Percentiles rank a stretch among this genome's conserved stretches.
Evolutionary conservation across 2,329 filamentous ascomycete genomes (phyloP).

Genomic region (Talaromyces sp.): DNA sequence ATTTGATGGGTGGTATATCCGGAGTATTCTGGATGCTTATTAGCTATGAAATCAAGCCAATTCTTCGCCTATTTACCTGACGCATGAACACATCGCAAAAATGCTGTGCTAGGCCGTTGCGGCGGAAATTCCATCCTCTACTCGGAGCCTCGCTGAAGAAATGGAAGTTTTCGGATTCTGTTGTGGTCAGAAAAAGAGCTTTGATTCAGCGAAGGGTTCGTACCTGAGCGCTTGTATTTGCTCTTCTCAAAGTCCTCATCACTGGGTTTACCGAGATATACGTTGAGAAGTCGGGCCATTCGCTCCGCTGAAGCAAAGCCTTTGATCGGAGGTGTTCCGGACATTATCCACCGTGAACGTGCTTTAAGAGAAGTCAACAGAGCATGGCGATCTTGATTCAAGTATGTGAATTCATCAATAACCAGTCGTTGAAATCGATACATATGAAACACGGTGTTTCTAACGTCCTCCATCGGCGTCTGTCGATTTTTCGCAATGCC

Average conservation of each 20-base stretch:
- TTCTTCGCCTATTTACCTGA: slow-evolving; percentile 23
- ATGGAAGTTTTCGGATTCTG: slow-evolving; percentile 55
- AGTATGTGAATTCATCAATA: slow-evolving; percentile 64
- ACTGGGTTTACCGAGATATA: slow-evolving; percentile 52
- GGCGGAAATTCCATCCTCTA: slow-evolving; percentile 50
- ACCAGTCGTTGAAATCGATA: slow-evolving; percentile 61
- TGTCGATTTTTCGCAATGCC: background rate
- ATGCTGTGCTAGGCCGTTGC: slow-evolving; percentile 51
- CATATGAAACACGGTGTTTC: slow-evolving; percentile 52
- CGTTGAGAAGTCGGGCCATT: slow-evolving; percentile 55
- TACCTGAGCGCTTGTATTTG: slow-evolving; percentile 41
- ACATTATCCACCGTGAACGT: slow-evolving; percentile 59
- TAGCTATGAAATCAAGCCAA: background rate
- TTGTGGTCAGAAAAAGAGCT: slow-evolving; percentile 21
- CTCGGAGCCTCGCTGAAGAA: slow-evolving; percentile 51
- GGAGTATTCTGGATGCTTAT: slow-evolving; percentile 36
- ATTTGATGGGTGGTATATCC: slow-evolving; percentile 46
- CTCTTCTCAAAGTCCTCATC: slow-evolving; percentile 47
- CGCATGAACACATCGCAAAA: slow-evolving; percentile 56
- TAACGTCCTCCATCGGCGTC: slow-evolving; percentile 21
- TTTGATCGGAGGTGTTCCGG: slow-evolving; percentile 58
- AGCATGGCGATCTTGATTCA: slow-evolving; percentile 42
- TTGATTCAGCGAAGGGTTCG: background rate
- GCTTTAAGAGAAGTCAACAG: slow-evolving; percentile 48
- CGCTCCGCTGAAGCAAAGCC: slow-evolving; percentile 59